Evolutionary conservation across 108 stramenopile genomes (phyloP), one percentile per base, ranked within the genome.

Genomic region (Fragilaria radians): DNA sequence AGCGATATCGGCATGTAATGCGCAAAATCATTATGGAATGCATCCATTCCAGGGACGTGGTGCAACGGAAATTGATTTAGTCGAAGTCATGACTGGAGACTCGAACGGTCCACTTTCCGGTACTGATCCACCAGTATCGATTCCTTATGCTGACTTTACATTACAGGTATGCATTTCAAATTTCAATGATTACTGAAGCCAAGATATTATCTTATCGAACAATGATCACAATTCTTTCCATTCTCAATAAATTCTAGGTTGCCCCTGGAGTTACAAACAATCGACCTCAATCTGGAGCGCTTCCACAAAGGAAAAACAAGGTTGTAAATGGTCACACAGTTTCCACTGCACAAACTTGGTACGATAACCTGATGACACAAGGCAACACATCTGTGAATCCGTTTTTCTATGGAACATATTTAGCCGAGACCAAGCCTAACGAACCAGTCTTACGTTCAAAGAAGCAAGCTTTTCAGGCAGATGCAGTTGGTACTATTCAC

Each of bases 51-150:
- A 86, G 55, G 97, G 97, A 33, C 69, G 97, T 34, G 97, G 97
- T 26, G 86, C 96, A 5, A 95, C 97, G 30, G 97, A 98, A 72
- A 98, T 97, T 65, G 96, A 97, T 72, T 59, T 97, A 27, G 54
- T 98, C 23, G 96, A 98, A 74, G 77, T 89, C n/a, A 98, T 96
- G 95, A 85, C 86, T 0, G 97, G 97, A 30, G 71, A 81, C 42
- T 78, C 77, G 9, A 59, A 66, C 28, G 77, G 82, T 29, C 73
- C 73, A 0, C 67, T 91, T 17, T 81, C 85, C 14, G 61, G 60
- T 19, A 85, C 89, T 0, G 33, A 72, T 32, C 91, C 92, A 7
- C 79, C 75, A 32, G 73, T 91, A 62, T 32, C 59, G 36, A 59
- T 77, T 28, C 95, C 95, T 18, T 95, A 96, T 70, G 83, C 73